Conservation (phyloP, 1,284 basidiomycete species). For the Psilocybe mexicana region DNA sequence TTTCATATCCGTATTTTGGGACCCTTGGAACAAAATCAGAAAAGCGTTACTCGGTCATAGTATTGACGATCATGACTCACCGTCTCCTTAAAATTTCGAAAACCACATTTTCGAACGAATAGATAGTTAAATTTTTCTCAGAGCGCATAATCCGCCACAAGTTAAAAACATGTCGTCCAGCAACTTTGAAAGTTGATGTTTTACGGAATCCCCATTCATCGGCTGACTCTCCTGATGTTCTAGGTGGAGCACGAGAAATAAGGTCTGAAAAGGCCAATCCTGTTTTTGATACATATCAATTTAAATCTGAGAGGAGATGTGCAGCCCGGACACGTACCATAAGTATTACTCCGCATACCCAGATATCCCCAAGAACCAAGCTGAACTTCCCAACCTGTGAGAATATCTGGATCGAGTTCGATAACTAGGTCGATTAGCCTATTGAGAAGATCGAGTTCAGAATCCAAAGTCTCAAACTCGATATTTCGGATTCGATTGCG, state of each 20-base stretch:
- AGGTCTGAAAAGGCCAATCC: slow-evolving; percentile 69
- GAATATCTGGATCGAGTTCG: slow-evolving; percentile 87
- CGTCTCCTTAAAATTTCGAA: slow-evolving; percentile 78
- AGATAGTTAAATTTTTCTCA: slow-evolving; percentile 78
- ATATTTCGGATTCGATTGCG: slow-evolving; percentile 44
- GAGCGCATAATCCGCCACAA: slow-evolving; percentile 91
- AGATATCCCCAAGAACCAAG: slow-evolving; percentile 91
- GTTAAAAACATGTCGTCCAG: slow-evolving; percentile 90
- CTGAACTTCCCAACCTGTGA: slow-evolving; percentile 93
- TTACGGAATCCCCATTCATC: slow-evolving; percentile 79
- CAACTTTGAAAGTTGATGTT: slow-evolving; percentile 82
- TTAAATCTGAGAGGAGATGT: not conserved
- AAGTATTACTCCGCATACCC: slow-evolving; percentile 61
- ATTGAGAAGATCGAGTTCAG: slow-evolving; percentile 86
- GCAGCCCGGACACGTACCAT: slow-evolving; percentile 45
- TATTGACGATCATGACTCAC: slow-evolving; percentile 36
- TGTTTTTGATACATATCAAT: slow-evolving; percentile 28
- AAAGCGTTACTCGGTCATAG: slow-evolving; percentile 1
- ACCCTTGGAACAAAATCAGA: slow-evolving; percentile 46
- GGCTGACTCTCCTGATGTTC: slow-evolving; percentile 34
- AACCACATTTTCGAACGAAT: slow-evolving; percentile 90
- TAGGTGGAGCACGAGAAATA: slow-evolving; percentile 65
- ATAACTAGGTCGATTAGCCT: slow-evolving; percentile 74
- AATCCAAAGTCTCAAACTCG: slow-evolving; percentile 57
- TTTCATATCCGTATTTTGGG: slow-evolving; percentile 72